Conservation (phyloP, 164 flowering plant genomes). For the Aristolochia contorta region DNA sequence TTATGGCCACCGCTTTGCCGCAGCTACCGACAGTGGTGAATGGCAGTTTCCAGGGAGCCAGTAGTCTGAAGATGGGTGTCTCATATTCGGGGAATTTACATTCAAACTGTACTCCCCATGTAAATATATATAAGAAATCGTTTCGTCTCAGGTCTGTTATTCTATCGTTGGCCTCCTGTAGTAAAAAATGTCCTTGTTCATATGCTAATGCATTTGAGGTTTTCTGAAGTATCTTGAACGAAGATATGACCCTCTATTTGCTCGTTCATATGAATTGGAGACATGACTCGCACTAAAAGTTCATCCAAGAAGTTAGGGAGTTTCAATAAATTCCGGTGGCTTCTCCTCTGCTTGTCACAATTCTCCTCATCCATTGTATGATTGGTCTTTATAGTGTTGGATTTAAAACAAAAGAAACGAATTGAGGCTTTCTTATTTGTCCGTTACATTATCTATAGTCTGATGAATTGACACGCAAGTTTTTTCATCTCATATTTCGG, state of each 20-base stretch:
- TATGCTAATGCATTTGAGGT: not conserved
- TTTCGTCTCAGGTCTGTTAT: slow-evolving; percentile 9
- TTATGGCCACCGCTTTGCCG: slow-evolving; percentile 16
- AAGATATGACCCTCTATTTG: not conserved
- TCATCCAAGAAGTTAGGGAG: too few species aligned
- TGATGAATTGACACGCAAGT: too few species aligned
- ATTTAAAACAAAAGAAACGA: too few species aligned
- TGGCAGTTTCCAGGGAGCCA: slow-evolving; percentile 10
- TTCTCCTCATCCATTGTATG: too few species aligned
- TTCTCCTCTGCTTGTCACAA: too few species aligned
- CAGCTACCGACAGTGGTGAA: slow-evolving; percentile 19
- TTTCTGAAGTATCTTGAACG: not conserved
- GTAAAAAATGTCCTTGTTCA: not conserved
- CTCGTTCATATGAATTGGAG: too few species aligned
- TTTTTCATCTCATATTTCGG: too few species aligned
- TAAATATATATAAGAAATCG: slow-evolving; percentile 6
- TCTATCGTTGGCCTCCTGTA: not conserved
- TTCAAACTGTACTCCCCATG: not conserved
- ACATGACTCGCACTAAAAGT: too few species aligned
- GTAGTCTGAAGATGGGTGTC: slow-evolving; percentile 5
- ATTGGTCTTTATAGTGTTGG: too few species aligned
- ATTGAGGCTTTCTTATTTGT: too few species aligned
- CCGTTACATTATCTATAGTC: too few species aligned
- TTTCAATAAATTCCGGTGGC: too few species aligned
- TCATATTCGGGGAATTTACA: slow-evolving; percentile 1